phyloP scores from a whole-genome alignment of 345 rosid species.

The Lenwebbia sp. region DNA sequence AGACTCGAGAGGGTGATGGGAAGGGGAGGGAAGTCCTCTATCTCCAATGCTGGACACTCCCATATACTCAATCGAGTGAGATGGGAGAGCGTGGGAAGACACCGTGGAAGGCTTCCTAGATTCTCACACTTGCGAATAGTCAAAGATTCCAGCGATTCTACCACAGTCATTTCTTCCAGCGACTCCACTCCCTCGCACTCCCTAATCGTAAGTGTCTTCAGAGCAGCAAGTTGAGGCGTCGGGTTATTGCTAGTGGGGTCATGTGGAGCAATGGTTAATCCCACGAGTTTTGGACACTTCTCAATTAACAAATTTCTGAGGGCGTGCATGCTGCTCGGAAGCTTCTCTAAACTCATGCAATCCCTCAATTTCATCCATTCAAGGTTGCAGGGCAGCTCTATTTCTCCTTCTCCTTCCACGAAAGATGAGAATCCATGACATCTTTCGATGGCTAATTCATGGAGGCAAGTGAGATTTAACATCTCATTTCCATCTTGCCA shows the following conservation, averaged over 20 bases:
- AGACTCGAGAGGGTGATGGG: neutral
- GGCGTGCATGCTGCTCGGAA: neutral
- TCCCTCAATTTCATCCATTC: neutral
- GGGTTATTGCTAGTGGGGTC: fast-evolving
- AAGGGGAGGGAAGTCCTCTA: neutral
- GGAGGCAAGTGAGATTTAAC: neutral
- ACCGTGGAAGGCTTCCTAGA: neutral
- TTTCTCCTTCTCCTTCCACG: neutral
- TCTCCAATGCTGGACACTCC: neutral
- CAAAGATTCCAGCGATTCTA: too few relatives aligned
- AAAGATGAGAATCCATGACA: neutral
- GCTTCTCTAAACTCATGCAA: neutral
- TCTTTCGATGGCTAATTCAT: too few relatives aligned
- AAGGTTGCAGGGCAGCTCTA: neutral
- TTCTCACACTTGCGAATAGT: too few relatives aligned
- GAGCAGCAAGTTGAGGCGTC: neutral
- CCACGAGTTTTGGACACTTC: neutral
- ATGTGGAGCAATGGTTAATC: neutral
- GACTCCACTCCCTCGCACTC: too few relatives aligned
- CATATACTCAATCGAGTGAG: too few relatives aligned
- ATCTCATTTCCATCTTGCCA: neutral
- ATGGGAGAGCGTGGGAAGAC: neutral
- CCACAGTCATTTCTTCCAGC: too few relatives aligned
- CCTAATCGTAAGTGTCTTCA: neutral
- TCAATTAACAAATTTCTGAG: neutral